Evolutionary conservation across 2,329 filamentous ascomycete species (phyloP).

Genomic region (Pyrenophora teres): DNA sequence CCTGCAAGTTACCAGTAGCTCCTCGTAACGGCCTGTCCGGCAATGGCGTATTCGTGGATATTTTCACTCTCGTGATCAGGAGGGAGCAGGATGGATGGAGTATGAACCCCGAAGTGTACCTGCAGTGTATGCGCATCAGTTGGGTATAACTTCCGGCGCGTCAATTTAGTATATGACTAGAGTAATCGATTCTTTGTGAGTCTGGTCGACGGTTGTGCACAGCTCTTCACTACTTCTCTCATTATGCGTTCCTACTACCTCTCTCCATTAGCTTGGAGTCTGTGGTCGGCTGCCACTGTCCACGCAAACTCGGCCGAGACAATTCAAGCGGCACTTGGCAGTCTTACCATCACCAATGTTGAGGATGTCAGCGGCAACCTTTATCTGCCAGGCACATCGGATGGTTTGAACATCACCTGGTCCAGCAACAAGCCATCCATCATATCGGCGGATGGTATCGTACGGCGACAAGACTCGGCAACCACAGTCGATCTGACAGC

Average conservation of each 20-base stretch:
- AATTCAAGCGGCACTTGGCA: conserved; percentile 17
- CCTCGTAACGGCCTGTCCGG: not conserved
- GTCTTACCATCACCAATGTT: conserved; percentile 37
- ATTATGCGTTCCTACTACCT: conserved; percentile 14
- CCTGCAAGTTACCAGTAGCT: not conserved
- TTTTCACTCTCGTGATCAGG: not conserved
- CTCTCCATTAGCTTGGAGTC: conserved; percentile 7
- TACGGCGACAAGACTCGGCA: conserved; percentile 40
- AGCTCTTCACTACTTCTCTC: not conserved
- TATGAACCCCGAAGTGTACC: not conserved
- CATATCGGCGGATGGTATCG: conserved; percentile 45
- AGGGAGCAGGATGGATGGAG: not conserved
- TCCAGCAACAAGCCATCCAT: conserved; percentile 42
- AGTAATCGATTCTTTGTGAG: not conserved
- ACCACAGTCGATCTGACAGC: conserved; percentile 46
- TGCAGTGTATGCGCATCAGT: not conserved
- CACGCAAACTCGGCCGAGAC: conserved; percentile 1
- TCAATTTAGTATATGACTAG: conserved; percentile 2
- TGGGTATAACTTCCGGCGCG: not conserved
- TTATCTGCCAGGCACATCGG: conserved; percentile 38
- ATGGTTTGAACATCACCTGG: conserved; percentile 46
- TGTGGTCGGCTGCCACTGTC: conserved; percentile 9
- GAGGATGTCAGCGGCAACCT: conserved; percentile 50
- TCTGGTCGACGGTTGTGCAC: not conserved
- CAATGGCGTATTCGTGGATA: conserved; percentile 13